Percentiles rank a stretch among this genome's conserved stretches.
Conservation (phyloP, 805 yeast genomes). For the Yamadazyma tumulicola region DNA sequence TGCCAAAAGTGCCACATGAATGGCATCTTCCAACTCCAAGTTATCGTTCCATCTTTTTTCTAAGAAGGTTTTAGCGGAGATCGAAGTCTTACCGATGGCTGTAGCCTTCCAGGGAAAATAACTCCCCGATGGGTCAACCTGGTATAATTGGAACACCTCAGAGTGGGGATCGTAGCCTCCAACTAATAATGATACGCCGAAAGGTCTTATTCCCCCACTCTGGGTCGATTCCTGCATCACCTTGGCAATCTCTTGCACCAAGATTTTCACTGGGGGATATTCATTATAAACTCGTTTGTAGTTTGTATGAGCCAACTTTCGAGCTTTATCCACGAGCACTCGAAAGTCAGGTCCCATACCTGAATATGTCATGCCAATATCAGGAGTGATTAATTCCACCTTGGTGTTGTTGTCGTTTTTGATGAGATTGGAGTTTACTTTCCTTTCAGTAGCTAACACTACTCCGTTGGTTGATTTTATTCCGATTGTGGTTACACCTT, state of each 20-base stretch:
- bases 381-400: slow-evolving; percentile 83
- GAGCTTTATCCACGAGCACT: slow-evolving; percentile 87
- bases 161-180: slow-evolving; percentile 89
- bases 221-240: slow-evolving; percentile 99
- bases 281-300: slow-evolving; percentile 93
- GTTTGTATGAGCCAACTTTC: slow-evolving; percentile 88
- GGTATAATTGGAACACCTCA: slow-evolving; percentile 74
- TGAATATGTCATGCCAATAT: slow-evolving; percentile 92
- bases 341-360: slow-evolving; percentile 99
- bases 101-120: slow-evolving; percentile 99
- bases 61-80: slow-evolving; percentile 93
- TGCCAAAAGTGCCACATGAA: slow-evolving; percentile 91
- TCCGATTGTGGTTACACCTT: slow-evolving; percentile 96
- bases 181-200: slow-evolving; percentile 88
- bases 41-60: slow-evolving; percentile 99
- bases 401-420: slow-evolving; percentile 73
- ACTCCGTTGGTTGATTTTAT: slow-evolving; percentile 93
- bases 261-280: slow-evolving; percentile 92
- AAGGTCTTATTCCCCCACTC: slow-evolving; percentile 98
- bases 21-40: slow-evolving; percentile 95
- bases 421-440: slow-evolving; percentile 73
- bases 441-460: slow-evolving; percentile 94
- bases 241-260: slow-evolving; percentile 92
- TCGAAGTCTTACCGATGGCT: slow-evolving; percentile 94
- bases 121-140: slow-evolving; percentile 97